Evolutionary conservation across 2,329 filamentous ascomycete genomes (phyloP), one percentile per base, ranked within the genome.

Genomic region (Graphilbum fragrans): DNA sequence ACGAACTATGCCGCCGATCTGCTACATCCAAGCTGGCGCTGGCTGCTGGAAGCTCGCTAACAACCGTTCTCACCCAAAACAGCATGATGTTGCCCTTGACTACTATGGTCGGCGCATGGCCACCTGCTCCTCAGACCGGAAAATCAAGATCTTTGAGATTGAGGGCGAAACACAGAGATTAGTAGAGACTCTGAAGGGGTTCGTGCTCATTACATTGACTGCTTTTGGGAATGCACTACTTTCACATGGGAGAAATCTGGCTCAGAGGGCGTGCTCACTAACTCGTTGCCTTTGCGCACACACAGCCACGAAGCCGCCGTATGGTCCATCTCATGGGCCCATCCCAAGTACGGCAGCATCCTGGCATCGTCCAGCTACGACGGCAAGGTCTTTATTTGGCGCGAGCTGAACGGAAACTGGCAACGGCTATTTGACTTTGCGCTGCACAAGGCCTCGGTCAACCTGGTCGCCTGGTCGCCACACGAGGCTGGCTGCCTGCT

Each of bases 71-170:
- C n/a, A n/a, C n/a, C n/a, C n/a, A n/a, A n/a, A 19, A 54, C 52
- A 86, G 90, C 92, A 98, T 64, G 92, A 98, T 75, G 92, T 92
- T 50, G 90, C 94, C 50, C 81, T 98, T 58, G 92, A 98, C 63
- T 98, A 96, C 71, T 98, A 96, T 64, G 92, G 92, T 57, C 81
- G 92, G 52, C 83, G 90, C 58, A 78, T 98, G 53, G 92, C 92
- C 48, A 98, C 92, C 51, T 96, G 92, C 65, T 95, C 88, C 29
- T 95, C 90, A 51, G 92, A 98, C 66, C 88, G 92, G 60, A 96
- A 90, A 37, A 94, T 98, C 70, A 96, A 96, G 70, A 96, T 98
- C 58, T 98, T 95, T 59, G 92, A 98, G 65, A 82, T 98, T 42
- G 90, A 96, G 56, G 86, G 87, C 55, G 88, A 96, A 54, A 76